Conservation (phyloP, 2,329 filamentous ascomycete species). For the Fusarium begoniae region DNA sequence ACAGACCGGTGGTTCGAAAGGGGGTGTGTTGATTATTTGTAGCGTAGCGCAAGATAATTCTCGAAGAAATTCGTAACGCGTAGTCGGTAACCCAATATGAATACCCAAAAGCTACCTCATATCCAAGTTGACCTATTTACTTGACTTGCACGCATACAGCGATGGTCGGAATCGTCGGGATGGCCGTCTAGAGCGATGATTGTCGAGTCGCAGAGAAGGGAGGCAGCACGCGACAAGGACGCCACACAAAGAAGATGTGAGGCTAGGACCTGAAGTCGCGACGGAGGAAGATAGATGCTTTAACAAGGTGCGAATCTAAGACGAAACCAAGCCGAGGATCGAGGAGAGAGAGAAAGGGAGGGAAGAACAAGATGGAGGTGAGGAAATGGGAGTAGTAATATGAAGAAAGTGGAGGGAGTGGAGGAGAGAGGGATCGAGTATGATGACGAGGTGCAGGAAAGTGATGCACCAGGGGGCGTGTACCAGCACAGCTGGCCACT, state of each 20-base stretch:
- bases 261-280: slow-evolving; percentile 25
- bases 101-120: slow-evolving; percentile 51
- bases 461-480: slow-evolving; percentile 26
- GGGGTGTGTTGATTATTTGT: slow-evolving; percentile 13
- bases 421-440: slow-evolving; percentile 40
- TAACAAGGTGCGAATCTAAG: slow-evolving; percentile 31
- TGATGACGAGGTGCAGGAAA: slow-evolving; percentile 44
- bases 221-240: slow-evolving; percentile 40
- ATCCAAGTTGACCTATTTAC: slow-evolving; percentile 43
- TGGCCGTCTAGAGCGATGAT: slow-evolving; percentile 34
- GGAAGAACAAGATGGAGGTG: slow-evolving; percentile 27
- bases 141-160: slow-evolving; percentile 34
- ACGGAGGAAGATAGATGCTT: slow-evolving; percentile 25
- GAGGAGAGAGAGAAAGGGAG: slow-evolving; percentile 23
- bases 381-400: slow-evolving; percentile 39
- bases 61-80: slow-evolving; percentile 29
- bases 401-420: slow-evolving; percentile 37
- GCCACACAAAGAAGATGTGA: slow-evolving; percentile 35
- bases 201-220: slow-evolving; percentile 38
- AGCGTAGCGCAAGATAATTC: not conserved
- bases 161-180: slow-evolving; percentile 28
- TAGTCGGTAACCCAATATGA: slow-evolving; percentile 42
- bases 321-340: slow-evolving; percentile 37
- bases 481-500: slow-evolving; percentile 30
- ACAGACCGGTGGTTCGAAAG: slow-evolving; percentile 3